Base-by-base conservation (phyloP, 306 rosid genomes). In the Cicer chorassanicum region DNA sequence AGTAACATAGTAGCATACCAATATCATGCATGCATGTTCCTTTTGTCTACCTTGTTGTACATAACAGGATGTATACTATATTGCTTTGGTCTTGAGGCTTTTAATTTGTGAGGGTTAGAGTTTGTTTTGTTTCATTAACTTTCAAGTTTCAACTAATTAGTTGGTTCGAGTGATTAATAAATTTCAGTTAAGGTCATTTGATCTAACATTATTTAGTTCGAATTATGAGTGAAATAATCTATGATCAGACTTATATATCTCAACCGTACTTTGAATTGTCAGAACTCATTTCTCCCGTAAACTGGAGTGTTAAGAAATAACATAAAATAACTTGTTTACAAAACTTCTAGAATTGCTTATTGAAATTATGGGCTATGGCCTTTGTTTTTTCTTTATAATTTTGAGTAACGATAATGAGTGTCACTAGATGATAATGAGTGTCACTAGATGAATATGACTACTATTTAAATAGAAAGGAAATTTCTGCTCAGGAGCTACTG, bases 281-380 rank as follows among this genome's bases (percentile, higher is more conserved):
- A 29, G 5, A 4, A 29, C 36, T 29, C 36, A 29, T 29, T 29
- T 29, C 36, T 29, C 36, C 4, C 36, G 5, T 3, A 29, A 29
- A 3, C 36, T 29, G 36, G 5, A 29, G 36, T 4, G 36, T 3
- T 29, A 29, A 29, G 36, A 29, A 29, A 29, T 4, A 29, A 29
- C 2, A 24, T 24, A 24, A 15, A 61, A 16, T 6, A 38, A 60
- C 73, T 65, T 39, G 43, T 15, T 36, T 7, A 18, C 5, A 49
- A 16, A 62, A 63, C 18, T 34, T 48, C 50, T 36, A 50, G 49
- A 50, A 62, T 74, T 83, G 74, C 70, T 16, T 44, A 9, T 72
- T 79, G 74, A 54, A 54, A 53, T 43, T 49, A 43, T 43, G 68
- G 8, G 7, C n/a, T 38, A 45, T 7, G 9, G 8, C 16, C 9